A percentile compares a stretch with the other conserved stretches of the same genome.
phyloP scores from a whole-genome alignment of 768 basidiomycete genomes.

The Leccinum disarticulatum region DNA sequence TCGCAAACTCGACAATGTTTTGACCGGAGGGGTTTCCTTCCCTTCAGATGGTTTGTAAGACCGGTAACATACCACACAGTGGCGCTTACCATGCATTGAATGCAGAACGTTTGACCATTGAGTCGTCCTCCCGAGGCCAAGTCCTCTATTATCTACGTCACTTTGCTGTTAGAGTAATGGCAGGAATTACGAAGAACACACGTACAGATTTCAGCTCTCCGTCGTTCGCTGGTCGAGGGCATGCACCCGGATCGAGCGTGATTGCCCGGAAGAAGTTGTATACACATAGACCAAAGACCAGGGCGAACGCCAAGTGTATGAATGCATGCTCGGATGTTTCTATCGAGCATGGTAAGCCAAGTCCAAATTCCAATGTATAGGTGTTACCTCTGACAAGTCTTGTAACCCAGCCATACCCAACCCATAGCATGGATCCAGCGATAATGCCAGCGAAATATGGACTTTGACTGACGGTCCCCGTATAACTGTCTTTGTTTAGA shows the following conservation, averaged over 20 bases:
- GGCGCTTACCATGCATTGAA: slow-evolving; percentile 81
- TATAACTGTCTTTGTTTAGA: slow-evolving; percentile 77
- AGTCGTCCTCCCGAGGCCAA: slow-evolving; percentile 83
- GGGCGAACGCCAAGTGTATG: slow-evolving; percentile 72
- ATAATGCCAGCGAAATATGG: slow-evolving; percentile 96
- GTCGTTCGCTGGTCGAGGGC: slow-evolving; percentile 78
- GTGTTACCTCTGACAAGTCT: slow-evolving; percentile 68
- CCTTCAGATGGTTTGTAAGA: slow-evolving; percentile 38
- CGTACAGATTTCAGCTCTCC: slow-evolving; percentile 84
- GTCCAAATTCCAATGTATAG: neutral
- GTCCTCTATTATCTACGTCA: slow-evolving; percentile 78
- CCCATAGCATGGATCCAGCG: slow-evolving; percentile 81
- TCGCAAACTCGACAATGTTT: slow-evolving; percentile 95
- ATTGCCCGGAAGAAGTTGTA: slow-evolving; percentile 93
- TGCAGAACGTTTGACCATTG: slow-evolving; percentile 96
- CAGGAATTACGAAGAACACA: slow-evolving; percentile 2
- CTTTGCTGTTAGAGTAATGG: neutral
- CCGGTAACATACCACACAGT: neutral
- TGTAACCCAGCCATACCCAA: slow-evolving; percentile 78
- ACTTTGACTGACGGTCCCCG: slow-evolving; percentile 79
- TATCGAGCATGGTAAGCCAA: slow-evolving; percentile 28
- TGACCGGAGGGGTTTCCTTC: slow-evolving; percentile 86
- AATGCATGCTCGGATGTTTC: slow-evolving; percentile 78
- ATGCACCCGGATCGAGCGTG: slow-evolving; percentile 85
- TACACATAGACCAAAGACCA: slow-evolving; percentile 66